phyloP scores from a whole-genome alignment of 2,329 filamentous ascomycete genomes.

The Botrytis porri region DNA sequence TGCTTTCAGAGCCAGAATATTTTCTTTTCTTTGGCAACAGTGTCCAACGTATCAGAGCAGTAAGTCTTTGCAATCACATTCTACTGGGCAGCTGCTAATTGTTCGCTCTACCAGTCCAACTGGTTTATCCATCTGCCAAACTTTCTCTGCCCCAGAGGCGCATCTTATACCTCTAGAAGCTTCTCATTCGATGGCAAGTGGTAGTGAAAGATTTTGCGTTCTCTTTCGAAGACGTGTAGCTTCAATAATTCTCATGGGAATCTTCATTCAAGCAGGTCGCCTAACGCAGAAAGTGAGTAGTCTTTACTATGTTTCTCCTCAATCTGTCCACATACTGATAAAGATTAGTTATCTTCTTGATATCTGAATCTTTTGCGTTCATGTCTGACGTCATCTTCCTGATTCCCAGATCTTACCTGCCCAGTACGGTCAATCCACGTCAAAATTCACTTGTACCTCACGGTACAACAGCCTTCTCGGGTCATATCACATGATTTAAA shows the following conservation, averaged over 20 bases:
- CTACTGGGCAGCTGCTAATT: not conserved
- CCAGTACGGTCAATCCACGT: not conserved
- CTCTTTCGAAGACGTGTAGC: not conserved
- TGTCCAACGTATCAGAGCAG: not conserved
- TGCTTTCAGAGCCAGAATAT: not conserved
- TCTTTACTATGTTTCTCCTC: not conserved
- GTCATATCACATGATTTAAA: accelerated
- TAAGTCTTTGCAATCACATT: not conserved
- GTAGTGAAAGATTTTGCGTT: not conserved
- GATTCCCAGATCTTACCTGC: not conserved
- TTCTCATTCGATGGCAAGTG: not conserved
- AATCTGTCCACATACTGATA: not conserved
- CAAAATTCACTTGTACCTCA: not conserved
- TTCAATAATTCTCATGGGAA: not conserved
- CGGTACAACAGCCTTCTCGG: not conserved
- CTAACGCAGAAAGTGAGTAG: not conserved
- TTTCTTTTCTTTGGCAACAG: not conserved
- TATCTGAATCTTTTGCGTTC: not conserved
- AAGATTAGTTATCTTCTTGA: not conserved
- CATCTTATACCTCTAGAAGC: not conserved
- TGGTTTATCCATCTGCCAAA: not conserved
- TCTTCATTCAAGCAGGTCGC: not conserved
- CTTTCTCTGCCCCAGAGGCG: not conserved
- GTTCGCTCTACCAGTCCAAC: not conserved
- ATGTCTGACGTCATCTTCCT: not conserved